Evolutionary conservation across 2,329 filamentous ascomycete species (phyloP).

Genomic region (Aspergillus brasiliensis): DNA sequence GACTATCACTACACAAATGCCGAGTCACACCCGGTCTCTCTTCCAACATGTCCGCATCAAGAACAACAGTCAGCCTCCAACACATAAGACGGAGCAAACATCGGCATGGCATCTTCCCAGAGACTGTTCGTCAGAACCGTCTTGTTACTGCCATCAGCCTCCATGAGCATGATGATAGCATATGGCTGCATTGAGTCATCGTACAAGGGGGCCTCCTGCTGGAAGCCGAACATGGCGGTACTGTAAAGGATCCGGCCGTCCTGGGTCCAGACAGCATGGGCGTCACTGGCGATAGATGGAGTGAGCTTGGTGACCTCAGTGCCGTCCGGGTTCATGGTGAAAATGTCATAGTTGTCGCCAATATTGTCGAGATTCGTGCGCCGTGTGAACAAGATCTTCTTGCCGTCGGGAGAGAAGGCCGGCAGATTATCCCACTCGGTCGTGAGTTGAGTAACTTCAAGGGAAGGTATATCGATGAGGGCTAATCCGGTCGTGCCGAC

Average conservation of each 20-base stretch:
- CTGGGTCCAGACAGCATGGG: slow-evolving; percentile 48
- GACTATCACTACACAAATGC: too few relatives aligned
- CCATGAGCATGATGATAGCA: slow-evolving; percentile 48
- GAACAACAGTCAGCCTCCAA: too few relatives aligned
- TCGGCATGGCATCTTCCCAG: slow-evolving; percentile 37
- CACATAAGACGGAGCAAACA: too few relatives aligned
- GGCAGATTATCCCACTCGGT: slow-evolving; percentile 45
- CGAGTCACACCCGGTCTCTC: too few relatives aligned
- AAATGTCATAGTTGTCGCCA: slow-evolving; percentile 38
- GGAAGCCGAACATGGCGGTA: slow-evolving; percentile 49
- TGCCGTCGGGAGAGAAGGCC: slow-evolving; percentile 42
- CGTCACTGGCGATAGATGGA: slow-evolving; percentile 43
- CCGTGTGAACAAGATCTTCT: slow-evolving; percentile 44
- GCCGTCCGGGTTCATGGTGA: slow-evolving; percentile 46
- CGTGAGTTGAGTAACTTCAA: slow-evolving; percentile 36
- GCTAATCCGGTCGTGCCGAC: slow-evolving; percentile 33
- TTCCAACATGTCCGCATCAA: too few relatives aligned
- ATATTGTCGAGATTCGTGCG: slow-evolving; percentile 30
- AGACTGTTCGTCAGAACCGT: slow-evolving; percentile 28
- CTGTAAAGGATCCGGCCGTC: slow-evolving; percentile 47
- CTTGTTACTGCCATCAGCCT: slow-evolving; percentile 43
- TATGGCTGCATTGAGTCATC: slow-evolving; percentile 51
- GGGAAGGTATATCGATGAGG: slow-evolving; percentile 28
- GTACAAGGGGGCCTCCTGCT: slow-evolving; percentile 44
- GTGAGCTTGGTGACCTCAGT: slow-evolving; percentile 39